These are phyloP conservation scores for Neolentinus lepideus DNA, from an alignment of 1,284 basidiomycete species.

Conservation along the genomic window DNA sequence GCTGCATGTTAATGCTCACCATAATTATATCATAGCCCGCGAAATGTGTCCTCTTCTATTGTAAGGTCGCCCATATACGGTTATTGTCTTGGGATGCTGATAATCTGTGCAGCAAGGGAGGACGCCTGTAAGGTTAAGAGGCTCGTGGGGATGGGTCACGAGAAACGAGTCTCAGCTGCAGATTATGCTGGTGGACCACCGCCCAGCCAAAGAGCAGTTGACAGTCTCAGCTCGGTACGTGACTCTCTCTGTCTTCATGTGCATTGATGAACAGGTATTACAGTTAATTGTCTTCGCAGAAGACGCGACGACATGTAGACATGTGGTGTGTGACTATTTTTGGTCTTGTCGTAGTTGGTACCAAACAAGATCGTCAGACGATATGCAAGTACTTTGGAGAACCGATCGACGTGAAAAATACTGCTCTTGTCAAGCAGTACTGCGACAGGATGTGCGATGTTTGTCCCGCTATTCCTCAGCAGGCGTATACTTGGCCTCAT, in stretches of 20 bases:
- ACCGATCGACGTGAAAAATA: constrained; percentile 45
- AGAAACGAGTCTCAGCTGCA: constrained; percentile 32
- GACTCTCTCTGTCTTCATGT: background rate
- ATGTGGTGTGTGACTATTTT: constrained; percentile 46
- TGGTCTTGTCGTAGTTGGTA: background rate
- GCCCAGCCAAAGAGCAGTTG: constrained; percentile 57
- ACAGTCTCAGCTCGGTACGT: constrained; percentile 62
- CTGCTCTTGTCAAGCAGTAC: constrained; percentile 40
- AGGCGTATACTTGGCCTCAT: background rate
- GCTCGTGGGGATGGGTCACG: constrained; percentile 42
- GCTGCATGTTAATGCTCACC: background rate
- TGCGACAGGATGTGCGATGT: constrained; percentile 86
- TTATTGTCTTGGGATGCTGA: background rate
- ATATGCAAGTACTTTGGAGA: constrained; percentile 87
- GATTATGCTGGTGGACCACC: constrained; percentile 41
- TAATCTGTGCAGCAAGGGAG: constrained; percentile 55
- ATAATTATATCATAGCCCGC: constrained; percentile 42
- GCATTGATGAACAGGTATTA: background rate
- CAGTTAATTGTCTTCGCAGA: constrained; percentile 70
- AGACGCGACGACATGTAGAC: constrained; percentile 56
- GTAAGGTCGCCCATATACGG: constrained; percentile 30
- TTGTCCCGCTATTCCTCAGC: constrained; percentile 18
- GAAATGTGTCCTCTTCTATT: constrained; percentile 79
- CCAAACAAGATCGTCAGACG: constrained; percentile 29
- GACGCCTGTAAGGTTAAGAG: constrained; percentile 53